Base-by-base conservation (phyloP, 345 rosid species). In the Citrus inodora region DNA sequence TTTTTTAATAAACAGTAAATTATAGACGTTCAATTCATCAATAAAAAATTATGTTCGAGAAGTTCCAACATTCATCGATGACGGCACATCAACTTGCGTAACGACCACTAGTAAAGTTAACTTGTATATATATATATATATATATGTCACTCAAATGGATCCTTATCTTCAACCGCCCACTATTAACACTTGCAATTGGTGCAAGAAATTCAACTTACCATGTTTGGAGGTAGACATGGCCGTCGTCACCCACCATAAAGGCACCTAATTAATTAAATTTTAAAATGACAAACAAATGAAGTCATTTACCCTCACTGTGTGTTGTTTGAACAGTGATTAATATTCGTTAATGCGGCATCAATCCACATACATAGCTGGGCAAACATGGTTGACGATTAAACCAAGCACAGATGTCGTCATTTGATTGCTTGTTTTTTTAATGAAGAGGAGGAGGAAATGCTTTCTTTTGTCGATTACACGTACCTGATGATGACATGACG, bases 151-250 rank as follows among this genome's bases (percentile, higher is more conserved):
- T 40, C 22, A 35, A 30, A 25, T 40, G 25, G 27, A 74, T 70
- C 76, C 78, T 82, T 82, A 77, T 82, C 80, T 66, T 35, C 27
- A 13, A 67, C 61, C 79, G 73, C 59, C 77, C 27, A 11, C 53
- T 24, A n/a, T 74, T 60, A 9, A 25, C 71, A n/a, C 1, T 46
- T 30, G 14, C 70, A 3, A 27, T 48, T 73, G 69, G 75, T 55
- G 38, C 56, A 74, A 28, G 9, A 70, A 56, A 53, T 27, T n/a
- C 40, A 33, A 27, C 71, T 61, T 78, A 14, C 78, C 67, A 24
- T 64, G 55, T 70, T 71, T 63, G 33, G 71, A 22, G 69, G 32
- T 2, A 40, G 6, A 28, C 68, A 67, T 7, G 13, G 42, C 70
- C 66, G 58, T 69, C 24, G 32, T 35, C 65, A 70, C 64, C 63